Conservation (phyloP, 306 rosid genomes). For the peach (Prunus persica) region DNA sequence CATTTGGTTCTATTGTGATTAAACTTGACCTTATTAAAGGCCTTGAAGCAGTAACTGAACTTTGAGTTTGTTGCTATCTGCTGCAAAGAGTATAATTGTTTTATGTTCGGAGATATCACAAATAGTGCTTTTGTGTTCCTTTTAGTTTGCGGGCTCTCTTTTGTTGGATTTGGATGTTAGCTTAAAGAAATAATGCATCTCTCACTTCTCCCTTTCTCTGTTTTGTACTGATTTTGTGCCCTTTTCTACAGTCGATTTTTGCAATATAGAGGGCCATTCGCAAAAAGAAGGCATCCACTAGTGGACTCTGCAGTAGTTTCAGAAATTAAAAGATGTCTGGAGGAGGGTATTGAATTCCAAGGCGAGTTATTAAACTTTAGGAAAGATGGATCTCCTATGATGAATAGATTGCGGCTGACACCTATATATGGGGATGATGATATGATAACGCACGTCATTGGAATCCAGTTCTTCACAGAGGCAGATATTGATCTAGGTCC, state of each 20-base stretch:
- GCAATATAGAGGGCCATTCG: conserved; percentile 98
- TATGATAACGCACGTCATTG: conserved; percentile 84
- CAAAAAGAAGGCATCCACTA: conserved; percentile 93
- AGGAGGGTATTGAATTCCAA: conserved; percentile 89
- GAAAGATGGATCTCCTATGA: conserved; percentile 97
- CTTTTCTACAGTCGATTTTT: conserved; percentile 84
- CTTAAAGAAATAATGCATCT: neutral
- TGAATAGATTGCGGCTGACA: conserved; percentile 88
- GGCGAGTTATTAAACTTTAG: conserved; percentile 95
- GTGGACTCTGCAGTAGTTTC: conserved; percentile 82
- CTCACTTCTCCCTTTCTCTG: neutral
- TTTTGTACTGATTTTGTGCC: conserved; percentile 28
- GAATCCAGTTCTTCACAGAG: conserved; percentile 88
- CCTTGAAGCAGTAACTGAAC: neutral
- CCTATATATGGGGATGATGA: conserved; percentile 96
- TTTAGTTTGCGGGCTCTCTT: neutral
- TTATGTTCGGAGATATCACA: neutral
- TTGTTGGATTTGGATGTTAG: neutral
- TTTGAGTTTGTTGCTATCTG: neutral
- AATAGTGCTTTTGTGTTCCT: neutral
- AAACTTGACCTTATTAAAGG: neutral
- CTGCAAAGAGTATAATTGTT: neutral
- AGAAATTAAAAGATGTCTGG: conserved; percentile 86
- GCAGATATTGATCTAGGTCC: conserved; percentile 94
- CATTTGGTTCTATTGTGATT: neutral